Evolutionary conservation across 2,329 filamentous ascomycete species (phyloP), one percentile per base, ranked within the genome.

Genomic region (Xylariaceae sp.): DNA sequence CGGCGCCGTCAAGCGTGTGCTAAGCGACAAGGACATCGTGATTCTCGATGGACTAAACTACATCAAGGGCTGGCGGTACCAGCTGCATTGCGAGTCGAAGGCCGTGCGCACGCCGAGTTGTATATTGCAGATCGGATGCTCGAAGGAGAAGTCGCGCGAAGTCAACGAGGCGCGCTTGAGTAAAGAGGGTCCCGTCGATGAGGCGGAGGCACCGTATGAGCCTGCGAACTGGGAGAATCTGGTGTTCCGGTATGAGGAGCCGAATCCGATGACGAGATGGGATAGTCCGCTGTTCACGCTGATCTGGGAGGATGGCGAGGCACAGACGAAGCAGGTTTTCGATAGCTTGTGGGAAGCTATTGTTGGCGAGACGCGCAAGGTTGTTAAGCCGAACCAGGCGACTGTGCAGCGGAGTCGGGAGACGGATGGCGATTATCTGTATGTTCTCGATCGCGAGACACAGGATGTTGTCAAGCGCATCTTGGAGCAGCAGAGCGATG

Each of bases 21-120:
- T 95, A 35, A 85, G 82, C 61, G 82, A 85, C 58, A 84, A 85
- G 68, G 88, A 90, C 69, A 85, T 95, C 59, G 88, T 94, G 55
- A 84, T 95, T 51, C 83, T 91, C 13, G 90, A 95, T 71, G 86
- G 87, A 1, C 77, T 90, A 61, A 94, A 94, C 74, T 95, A 94
- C 75, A 95, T 95, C 76, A 94, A 94, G 73, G 90, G 90, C 44
- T 94, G 89, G 83, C 82, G 90, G 53, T 95, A 95, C 72, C 90
- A 95, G 77, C 78, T 95, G 18, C 88, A 88, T 73, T 93, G 90
- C 76, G 90, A 94, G 75, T 85, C 90, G 44, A 94, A 94, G 74
- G 90, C 90, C 52, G 76, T 89, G 56, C 78, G 86, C 63, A 94
- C 90, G 2, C 84, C 88, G 2, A 88, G 83, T 73, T 92, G 88